These are phyloP conservation scores for Zygoascus tannicola DNA, from an alignment of 805 yeast genomes.

Conservation along the genomic window DNA sequence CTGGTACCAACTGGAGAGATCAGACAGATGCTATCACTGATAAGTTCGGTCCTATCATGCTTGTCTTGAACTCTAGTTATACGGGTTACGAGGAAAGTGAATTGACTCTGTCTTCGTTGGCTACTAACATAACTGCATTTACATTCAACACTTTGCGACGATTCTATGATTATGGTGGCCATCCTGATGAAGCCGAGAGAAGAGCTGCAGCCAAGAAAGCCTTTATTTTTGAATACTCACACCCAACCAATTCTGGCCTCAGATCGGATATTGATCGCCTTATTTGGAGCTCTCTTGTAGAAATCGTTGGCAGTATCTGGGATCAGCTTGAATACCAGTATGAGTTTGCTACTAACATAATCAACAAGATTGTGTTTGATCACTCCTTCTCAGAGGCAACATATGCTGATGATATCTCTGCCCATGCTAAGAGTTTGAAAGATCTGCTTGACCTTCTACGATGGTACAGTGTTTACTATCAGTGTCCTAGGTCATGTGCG, in stretches of 20 bases:
- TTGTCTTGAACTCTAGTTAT: conserved; percentile 34
- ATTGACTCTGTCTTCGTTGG: too few relatives aligned
- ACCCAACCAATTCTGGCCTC: background rate
- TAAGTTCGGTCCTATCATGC: conserved; percentile 45
- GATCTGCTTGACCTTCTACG: conserved; percentile 3
- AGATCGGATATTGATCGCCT: background rate
- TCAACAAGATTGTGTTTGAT: background rate
- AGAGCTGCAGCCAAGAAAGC: background rate
- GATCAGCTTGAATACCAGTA: conserved; percentile 1
- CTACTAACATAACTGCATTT: background rate
- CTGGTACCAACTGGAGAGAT: conserved; percentile 47
- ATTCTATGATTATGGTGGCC: background rate
- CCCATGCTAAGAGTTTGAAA: background rate
- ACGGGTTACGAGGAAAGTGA: too few relatives aligned
- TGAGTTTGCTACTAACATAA: conserved; percentile 1
- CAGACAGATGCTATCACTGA: conserved; percentile 38
- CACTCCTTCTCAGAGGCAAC: too few relatives aligned
- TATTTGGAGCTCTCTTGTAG: conserved; percentile 4
- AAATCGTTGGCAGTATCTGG: background rate
- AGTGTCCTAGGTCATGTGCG: conserved; percentile 2
- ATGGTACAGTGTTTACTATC: conserved; percentile 3
- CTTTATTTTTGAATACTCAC: conserved; percentile 4
- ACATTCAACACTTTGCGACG: background rate
- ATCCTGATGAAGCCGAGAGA: background rate
- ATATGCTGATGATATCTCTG: background rate